Conservation (phyloP, 2,329 filamentous ascomycete species). For the Cercospora canescens region DNA sequence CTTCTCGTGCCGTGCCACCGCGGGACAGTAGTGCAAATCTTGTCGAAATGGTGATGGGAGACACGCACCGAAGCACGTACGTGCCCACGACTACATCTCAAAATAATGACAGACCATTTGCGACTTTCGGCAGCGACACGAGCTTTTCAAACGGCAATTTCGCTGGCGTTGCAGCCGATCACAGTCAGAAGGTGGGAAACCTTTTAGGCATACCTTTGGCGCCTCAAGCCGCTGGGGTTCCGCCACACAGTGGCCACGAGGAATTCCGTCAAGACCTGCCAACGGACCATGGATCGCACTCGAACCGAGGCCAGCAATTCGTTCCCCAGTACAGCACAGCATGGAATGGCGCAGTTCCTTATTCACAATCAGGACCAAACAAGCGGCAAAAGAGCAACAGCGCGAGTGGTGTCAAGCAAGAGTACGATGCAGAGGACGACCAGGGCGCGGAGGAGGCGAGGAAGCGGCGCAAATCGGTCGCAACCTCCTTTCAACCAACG, state of each 20-base stretch:
- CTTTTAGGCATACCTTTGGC: slow-evolving; percentile 10
- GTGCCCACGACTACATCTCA: neutral
- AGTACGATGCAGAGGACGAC: slow-evolving; percentile 9
- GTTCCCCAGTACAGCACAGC: slow-evolving; percentile 1
- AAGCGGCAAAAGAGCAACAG: slow-evolving; percentile 3
- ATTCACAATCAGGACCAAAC: neutral
- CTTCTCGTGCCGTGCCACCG: neutral
- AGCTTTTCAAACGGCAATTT: slow-evolving; percentile 11
- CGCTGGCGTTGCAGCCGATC: slow-evolving; percentile 6
- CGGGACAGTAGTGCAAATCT: neutral
- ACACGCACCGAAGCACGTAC: slow-evolving; percentile 3
- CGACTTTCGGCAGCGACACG: slow-evolving; percentile 12
- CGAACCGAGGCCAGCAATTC: neutral
- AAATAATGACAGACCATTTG: slow-evolving; percentile 5
- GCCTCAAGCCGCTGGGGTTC: slow-evolving; percentile 7
- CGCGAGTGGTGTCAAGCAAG: slow-evolving; percentile 9
- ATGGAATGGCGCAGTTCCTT: neutral
- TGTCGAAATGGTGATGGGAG: slow-evolving; percentile 1
- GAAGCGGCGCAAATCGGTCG: slow-evolving; percentile 7
- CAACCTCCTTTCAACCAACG: neutral
- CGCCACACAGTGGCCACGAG: neutral
- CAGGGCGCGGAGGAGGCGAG: neutral
- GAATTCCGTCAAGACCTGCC: neutral
- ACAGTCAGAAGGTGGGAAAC: slow-evolving; percentile 11
- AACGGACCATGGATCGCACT: neutral